phyloP scores from a whole-genome alignment of 2,329 filamentous ascomycete species.

The Fusarium continuum region DNA sequence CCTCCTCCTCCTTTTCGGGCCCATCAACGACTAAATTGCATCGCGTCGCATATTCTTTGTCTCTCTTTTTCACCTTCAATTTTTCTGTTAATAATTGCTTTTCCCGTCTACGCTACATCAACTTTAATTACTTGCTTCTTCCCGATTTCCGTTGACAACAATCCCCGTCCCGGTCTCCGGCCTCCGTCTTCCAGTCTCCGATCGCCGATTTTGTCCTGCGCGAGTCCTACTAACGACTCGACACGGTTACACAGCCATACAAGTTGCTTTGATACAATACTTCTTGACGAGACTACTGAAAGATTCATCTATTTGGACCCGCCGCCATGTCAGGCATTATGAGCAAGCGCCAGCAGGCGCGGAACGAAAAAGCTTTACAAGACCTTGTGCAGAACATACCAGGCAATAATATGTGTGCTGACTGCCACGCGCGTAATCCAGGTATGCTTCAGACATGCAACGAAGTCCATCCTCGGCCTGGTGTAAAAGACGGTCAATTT shows the following conservation, averaged over 20 bases:
- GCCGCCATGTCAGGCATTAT: conserved; percentile 73
- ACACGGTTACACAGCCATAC: conserved; percentile 32
- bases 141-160: conserved; percentile 15
- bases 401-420: conserved; percentile 93
- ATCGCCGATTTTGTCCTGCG: conserved; percentile 21
- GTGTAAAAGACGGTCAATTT: conserved; percentile 6
- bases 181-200: conserved; percentile 21
- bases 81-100: conserved; percentile 34
- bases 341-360: conserved; percentile 97
- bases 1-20: conserved; percentile 30
- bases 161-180: conserved; percentile 23
- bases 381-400: conserved; percentile 84
- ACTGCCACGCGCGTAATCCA: conserved; percentile 92
- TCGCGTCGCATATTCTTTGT: conserved; percentile 23
- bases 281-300: conserved; percentile 2
- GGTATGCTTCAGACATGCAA: conserved; percentile 62
- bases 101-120: conserved; percentile 16
- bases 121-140: conserved; percentile 29
- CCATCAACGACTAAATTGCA: conserved; percentile 26
- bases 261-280: conserved; percentile 11
- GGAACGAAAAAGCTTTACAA: conserved; percentile 91
- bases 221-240: conserved; percentile 30
- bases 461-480: background rate
- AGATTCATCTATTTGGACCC: conserved; percentile 2
- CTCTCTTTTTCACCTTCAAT: conserved; percentile 30